Evolutionary conservation across 768 basidiomycete species (phyloP).

Genomic region (Pseudohyphozyma bogoriensis): DNA sequence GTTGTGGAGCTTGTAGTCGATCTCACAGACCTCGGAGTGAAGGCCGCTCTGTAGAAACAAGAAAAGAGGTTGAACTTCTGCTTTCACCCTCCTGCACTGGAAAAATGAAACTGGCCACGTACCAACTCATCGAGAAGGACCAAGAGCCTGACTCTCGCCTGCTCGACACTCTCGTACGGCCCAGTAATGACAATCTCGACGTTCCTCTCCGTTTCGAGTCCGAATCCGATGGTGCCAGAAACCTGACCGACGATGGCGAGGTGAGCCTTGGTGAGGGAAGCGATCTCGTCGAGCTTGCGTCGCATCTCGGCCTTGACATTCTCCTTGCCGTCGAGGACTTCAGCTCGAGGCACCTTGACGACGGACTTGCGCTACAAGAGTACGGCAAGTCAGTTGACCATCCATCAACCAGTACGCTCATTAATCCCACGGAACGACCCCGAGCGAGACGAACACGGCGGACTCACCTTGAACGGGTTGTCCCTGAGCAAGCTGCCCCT

Average conservation of each 20-base stretch:
- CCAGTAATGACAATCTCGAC: slow-evolving; percentile 90
- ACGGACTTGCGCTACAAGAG: slow-evolving; percentile 55
- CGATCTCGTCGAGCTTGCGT: slow-evolving; percentile 69
- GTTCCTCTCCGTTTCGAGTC: slow-evolving; percentile 84
- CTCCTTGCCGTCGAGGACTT: slow-evolving; percentile 66
- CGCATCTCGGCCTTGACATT: slow-evolving; percentile 33
- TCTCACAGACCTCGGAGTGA: slow-evolving; percentile 80
- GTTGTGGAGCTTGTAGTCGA: slow-evolving; percentile 86
- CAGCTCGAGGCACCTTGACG: slow-evolving; percentile 83
- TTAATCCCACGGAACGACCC: too few relatives aligned
- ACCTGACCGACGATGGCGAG: slow-evolving; percentile 78
- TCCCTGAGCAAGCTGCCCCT: slow-evolving; percentile 82
- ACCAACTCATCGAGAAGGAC: slow-evolving; percentile 94
- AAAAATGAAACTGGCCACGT: slow-evolving; percentile 38
- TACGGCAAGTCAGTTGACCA: too few relatives aligned
- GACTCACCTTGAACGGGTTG: slow-evolving; percentile 56
- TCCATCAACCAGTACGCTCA: too few relatives aligned
- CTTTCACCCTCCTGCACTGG: slow-evolving; percentile 4
- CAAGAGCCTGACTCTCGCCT: slow-evolving; percentile 77
- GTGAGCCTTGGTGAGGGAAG: slow-evolving; percentile 80
- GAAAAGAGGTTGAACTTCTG: slow-evolving; percentile 10
- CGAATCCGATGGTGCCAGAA: slow-evolving; percentile 69
- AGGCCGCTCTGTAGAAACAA: slow-evolving; percentile 58
- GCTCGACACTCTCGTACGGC: slow-evolving; percentile 69
- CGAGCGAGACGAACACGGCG: background rate